Conservation (phyloP, 129 eudicot species). For the Saussurea involucrata region DNA sequence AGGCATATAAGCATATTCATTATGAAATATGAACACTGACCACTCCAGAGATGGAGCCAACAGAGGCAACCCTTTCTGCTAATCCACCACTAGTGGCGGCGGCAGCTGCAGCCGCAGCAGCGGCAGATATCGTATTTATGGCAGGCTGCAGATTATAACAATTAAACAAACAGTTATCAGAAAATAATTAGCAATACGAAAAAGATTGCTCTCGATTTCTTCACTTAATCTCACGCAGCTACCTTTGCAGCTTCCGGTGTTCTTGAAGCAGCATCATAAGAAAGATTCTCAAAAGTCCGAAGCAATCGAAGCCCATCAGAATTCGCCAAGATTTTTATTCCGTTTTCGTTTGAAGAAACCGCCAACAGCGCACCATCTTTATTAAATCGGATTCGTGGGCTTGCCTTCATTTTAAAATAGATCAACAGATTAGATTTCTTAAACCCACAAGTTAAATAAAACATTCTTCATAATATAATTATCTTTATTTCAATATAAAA, state of each 20-base stretch:
- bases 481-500: background rate
- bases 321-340: slow-evolving; percentile 74
- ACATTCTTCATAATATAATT: background rate
- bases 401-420: slow-evolving; percentile 46
- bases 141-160: slow-evolving; percentile 49
- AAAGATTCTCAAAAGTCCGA: slow-evolving; percentile 66
- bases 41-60: slow-evolving; percentile 57
- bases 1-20: background rate
- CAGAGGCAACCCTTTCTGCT: slow-evolving; percentile 67
- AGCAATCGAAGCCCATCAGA: slow-evolving; percentile 68
- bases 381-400: slow-evolving; percentile 78
- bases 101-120: slow-evolving; percentile 44
- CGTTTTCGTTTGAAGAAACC: slow-evolving; percentile 75
- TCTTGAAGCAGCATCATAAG: slow-evolving; percentile 72
- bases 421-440: background rate
- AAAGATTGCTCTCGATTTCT: background rate
- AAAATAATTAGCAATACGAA: background rate
- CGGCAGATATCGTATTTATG: slow-evolving; percentile 53
- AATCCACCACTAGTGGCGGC: slow-evolving; percentile 71
- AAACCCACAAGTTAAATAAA: background rate
- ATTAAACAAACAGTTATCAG: background rate
- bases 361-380: slow-evolving; percentile 78
- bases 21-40: slow-evolving; percentile 31
- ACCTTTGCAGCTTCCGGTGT: slow-evolving; percentile 77
- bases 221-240: background rate